A percentile compares a stretch with the other conserved stretches of the same genome.
phyloP scores from a whole-genome alignment of 2,329 filamentous ascomycete species.

The Diaporthe amygdali region DNA sequence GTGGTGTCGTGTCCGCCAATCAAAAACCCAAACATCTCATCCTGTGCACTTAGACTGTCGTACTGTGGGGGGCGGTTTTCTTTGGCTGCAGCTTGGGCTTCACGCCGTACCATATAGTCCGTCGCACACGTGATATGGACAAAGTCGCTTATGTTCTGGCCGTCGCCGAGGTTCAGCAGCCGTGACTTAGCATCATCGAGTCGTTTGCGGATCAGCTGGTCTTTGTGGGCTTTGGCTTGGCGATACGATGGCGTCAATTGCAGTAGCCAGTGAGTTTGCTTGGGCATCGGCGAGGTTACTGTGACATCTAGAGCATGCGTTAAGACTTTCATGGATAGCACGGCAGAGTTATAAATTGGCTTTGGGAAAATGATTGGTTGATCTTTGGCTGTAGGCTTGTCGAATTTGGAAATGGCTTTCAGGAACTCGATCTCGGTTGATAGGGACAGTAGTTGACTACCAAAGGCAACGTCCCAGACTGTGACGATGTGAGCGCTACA shows the following conservation, averaged over 20 bases:
- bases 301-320: slow-evolving; percentile 3
- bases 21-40: slow-evolving; percentile 47
- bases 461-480: slow-evolving; percentile 19
- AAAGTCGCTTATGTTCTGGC: background rate
- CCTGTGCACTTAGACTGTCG: slow-evolving; percentile 23
- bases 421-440: background rate
- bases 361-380: background rate
- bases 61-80: slow-evolving; percentile 14
- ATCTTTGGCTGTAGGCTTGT: background rate
- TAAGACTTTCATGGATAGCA: slow-evolving; percentile 12
- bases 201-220: slow-evolving; percentile 11
- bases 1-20: slow-evolving; percentile 50
- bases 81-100: slow-evolving; percentile 7
- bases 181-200: slow-evolving; percentile 17
- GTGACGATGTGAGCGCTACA: background rate
- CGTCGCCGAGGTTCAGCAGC: background rate
- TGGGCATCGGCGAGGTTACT: slow-evolving; percentile 12
- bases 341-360: slow-evolving; percentile 5
- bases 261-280: slow-evolving; percentile 3
- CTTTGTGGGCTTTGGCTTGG: slow-evolving; percentile 16
- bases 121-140: slow-evolving; percentile 11
- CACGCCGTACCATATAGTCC: slow-evolving; percentile 11
- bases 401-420: background rate
- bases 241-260: slow-evolving; percentile 1
- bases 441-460: slow-evolving; percentile 2